Base-by-base conservation (phyloP, 1,284 basidiomycete genomes). In the Melanopsichium pennsylvanicum region DNA sequence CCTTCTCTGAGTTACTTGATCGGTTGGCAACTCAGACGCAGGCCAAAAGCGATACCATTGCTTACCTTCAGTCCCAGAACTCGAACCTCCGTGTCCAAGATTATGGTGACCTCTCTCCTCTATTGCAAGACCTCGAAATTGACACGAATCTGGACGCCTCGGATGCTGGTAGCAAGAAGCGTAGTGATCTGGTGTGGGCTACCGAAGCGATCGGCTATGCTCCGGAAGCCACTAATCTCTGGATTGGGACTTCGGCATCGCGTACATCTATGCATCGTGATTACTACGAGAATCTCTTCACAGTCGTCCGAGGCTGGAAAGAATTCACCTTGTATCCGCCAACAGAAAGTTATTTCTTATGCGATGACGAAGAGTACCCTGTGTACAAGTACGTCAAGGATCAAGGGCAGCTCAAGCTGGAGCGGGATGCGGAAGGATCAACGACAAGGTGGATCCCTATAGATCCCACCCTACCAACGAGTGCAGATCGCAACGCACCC, bases 231-330 rank as follows among this genome's bases (percentile, higher is more conserved):
- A 72, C 61, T 38, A 78, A 78, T 45, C 43, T 77, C 43, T 78
- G 76, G 76, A 66, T 76, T 41, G 76, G 76, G 18, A 70, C 66
- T 3, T 57, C 55, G 2, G 38, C 60, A 9, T 70, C 66, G 19
- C 42, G 45, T 16, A 74, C 62, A 31, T 70, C 63, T 37, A 62
- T 63, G 59, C 54, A 68, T 38, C 57, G 67, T 11, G 76, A 78
- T 42, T 69, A 74, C 42, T 78, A 76, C 57, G 76, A 78, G 57
- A 78, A 78, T 35, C 68, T 78, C 21, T 78, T 78, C 54, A 60
- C 59, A 1, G 73, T 74, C 16, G 43, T 78, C 1, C 62, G 70
- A 23, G 75, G 75, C 16, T 57, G 36, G 25, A 76, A 78, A 52
- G 62, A 58, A n/a, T 78, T 78, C 41, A 76, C 72, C n/a, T 47